phyloP scores from a whole-genome alignment of 2,329 filamentous ascomycete species.

The Graphilbum fragrans region DNA sequence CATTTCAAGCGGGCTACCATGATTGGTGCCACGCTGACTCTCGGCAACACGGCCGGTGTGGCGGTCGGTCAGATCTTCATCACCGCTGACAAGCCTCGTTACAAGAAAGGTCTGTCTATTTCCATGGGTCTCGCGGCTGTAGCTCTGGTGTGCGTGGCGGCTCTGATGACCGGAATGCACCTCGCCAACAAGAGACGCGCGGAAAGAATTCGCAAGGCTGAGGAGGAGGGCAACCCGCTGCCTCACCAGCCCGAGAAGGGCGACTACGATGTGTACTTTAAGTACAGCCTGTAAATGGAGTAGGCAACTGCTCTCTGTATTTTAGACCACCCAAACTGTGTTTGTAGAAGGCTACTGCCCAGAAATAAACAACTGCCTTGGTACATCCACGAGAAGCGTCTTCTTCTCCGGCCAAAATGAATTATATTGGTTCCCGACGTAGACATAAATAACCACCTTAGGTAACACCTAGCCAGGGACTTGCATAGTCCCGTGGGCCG shows the following conservation, averaged over 20 bases:
- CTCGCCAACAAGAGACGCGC: neutral
- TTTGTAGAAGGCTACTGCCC: too few species aligned
- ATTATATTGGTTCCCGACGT: too few species aligned
- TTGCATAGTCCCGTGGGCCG: too few species aligned
- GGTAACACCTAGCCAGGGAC: too few species aligned
- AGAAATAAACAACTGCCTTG: too few species aligned
- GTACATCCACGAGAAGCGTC: too few species aligned
- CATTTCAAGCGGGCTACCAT: slow-evolving; percentile 35
- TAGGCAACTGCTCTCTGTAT: neutral
- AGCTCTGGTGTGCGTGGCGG: neutral
- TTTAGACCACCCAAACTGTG: too few species aligned
- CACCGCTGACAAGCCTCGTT: slow-evolving; percentile 11
- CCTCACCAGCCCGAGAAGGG: slow-evolving; percentile 1
- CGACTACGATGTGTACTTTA: slow-evolving; percentile 2
- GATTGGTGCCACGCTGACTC: slow-evolving; percentile 10
- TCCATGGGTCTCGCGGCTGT: neutral
- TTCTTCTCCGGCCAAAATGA: too few species aligned
- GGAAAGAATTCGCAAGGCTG: neutral
- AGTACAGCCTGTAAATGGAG: neutral
- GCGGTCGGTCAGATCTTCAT: slow-evolving; percentile 14
- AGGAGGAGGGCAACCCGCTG: neutral
- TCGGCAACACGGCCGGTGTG: slow-evolving; percentile 14
- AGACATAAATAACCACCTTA: too few species aligned
- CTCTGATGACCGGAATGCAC: neutral
- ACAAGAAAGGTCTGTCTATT: slow-evolving; percentile 4